Evolutionary conservation across 129 eudicot genomes (phyloP), one percentile per base, ranked within the genome.

Genomic region (Flaveria trinervia): DNA sequence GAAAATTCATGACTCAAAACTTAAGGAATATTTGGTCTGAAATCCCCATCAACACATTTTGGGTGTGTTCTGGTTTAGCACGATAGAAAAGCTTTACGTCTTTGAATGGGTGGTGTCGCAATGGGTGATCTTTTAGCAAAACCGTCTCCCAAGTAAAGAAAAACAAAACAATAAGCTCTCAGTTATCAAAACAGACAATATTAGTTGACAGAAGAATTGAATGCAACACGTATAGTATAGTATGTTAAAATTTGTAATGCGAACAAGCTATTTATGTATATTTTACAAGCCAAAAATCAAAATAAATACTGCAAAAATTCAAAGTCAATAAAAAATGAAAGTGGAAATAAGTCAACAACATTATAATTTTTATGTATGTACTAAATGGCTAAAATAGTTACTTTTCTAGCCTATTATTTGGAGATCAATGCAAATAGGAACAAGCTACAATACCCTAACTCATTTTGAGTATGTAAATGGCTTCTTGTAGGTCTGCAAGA

Each of bases 401-500:
- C 62, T 44, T 25, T 78, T 78, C 39, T 55, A 78, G 70, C 70
- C 26, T 28, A 43, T 69, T 69, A 69, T 70, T 78, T 18, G 2
- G 48, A 23, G 48, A 20, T 43, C 26, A 26, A 55, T 68, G 45
- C 69, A 67, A 67, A 23, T 17, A 77, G 0, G 12, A 65, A 67
- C 33, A 52, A 20, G 30, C 36, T 22, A 43, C 12, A 17, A 50
- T 50, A 70, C 17, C 48, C 50, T 43, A 45, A 30, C 36, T 80
- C 65, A 80, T 33, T 80, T 80, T 60, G 70, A 44, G 76, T 80
- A 75, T 48, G 76, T 20, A 74, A 80, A 74, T 15, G 93, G 90
- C 69, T 86, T 85, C 74, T 65, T 83, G 68, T 88, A 88, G 18
- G 82, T 78, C 80, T 82, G 85, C 83, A 85, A 60, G 71, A 88